These are phyloP conservation scores for Iris macrosiphon DNA, from an alignment of 106 monocot species.

Conservation along the genomic window DNA sequence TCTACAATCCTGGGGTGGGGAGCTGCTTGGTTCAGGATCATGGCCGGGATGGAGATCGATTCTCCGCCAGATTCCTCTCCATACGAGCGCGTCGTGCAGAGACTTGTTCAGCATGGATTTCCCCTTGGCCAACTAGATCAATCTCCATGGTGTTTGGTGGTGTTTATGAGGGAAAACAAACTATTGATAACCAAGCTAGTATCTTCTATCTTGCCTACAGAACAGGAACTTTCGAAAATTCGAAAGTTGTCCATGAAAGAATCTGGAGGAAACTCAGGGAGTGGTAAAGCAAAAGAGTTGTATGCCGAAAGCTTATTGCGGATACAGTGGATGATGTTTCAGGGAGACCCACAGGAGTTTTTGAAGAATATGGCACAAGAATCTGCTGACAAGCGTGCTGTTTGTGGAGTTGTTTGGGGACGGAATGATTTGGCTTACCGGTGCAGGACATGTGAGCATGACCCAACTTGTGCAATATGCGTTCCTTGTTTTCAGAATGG, in stretches of 20 bases:
- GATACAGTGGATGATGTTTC: conserved; percentile 98
- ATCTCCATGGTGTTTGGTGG: conserved; percentile 32
- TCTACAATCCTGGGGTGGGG: too few species aligned
- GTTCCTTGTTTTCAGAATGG: conserved; percentile 95
- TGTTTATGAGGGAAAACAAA: conserved; percentile 34
- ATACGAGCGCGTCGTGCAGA: too few species aligned
- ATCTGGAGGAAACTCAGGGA: not conserved
- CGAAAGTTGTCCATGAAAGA: conserved; percentile 5
- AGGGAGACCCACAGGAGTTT: conserved; percentile 36
- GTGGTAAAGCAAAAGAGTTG: conserved; percentile 16
- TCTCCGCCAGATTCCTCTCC: too few species aligned
- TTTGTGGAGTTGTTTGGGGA: conserved; percentile 91
- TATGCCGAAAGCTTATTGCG: conserved; percentile 49
- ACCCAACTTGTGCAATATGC: conserved; percentile 92
- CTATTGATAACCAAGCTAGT: conserved; percentile 21
- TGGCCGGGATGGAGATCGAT: too few species aligned
- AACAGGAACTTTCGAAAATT: conserved; percentile 18
- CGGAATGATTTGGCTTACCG: conserved; percentile 78
- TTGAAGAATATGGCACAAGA: conserved; percentile 38
- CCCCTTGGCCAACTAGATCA: conserved; percentile 33
- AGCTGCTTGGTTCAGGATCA: too few species aligned
- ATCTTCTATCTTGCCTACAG: conserved; percentile 43
- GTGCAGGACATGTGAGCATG: conserved; percentile 84
- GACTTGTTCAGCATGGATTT: conserved; percentile 45
- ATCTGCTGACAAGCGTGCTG: conserved; percentile 50